A percentile compares a stretch with the other conserved stretches of the same genome.
phyloP scores from a whole-genome alignment of 768 basidiomycete species.

The Serendipita sp. region DNA sequence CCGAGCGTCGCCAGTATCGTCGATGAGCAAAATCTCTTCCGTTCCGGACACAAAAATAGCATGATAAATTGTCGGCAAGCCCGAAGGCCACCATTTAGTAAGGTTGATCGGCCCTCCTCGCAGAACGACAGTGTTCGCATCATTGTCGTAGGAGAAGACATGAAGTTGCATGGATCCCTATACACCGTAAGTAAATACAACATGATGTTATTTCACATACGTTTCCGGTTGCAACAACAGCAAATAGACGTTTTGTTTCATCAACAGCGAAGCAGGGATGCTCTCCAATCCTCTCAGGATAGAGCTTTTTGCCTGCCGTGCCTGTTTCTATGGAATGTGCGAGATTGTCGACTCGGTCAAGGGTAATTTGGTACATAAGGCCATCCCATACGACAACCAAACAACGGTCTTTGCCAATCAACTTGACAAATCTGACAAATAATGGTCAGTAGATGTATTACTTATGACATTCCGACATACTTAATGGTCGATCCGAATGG shows the following conservation, averaged over 20 bases:
- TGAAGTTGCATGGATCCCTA: conserved; percentile 23
- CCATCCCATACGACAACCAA: conserved; percentile 27
- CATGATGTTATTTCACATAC: not conserved
- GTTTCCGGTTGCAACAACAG: conserved; percentile 9
- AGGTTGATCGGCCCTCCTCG: conserved; percentile 27
- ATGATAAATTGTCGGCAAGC: conserved; percentile 18
- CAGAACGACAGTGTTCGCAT: conserved; percentile 24
- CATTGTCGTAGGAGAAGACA: conserved; percentile 33
- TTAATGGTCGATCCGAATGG: not conserved
- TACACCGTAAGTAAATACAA: not conserved
- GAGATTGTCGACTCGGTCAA: conserved; percentile 23
- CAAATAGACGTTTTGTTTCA: conserved; percentile 33
- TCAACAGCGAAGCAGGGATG: conserved; percentile 35
- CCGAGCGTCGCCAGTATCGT: conserved; percentile 27
- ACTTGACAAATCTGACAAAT: conserved; percentile 21
- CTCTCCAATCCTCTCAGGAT: conserved; percentile 31
- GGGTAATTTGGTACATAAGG: conserved; percentile 24
- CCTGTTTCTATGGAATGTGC: conserved; percentile 18
- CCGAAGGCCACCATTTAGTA: conserved; percentile 29
- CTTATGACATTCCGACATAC: not conserved
- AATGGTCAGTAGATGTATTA: not conserved
- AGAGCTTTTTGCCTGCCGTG: conserved; percentile 20
- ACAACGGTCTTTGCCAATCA: conserved; percentile 27
- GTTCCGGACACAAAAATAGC: conserved; percentile 32
- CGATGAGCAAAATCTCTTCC: conserved; percentile 39